These are phyloP conservation scores for Elsinoe necatrix DNA, from an alignment of 2,329 filamentous ascomycete species.

Conservation along the genomic window DNA sequence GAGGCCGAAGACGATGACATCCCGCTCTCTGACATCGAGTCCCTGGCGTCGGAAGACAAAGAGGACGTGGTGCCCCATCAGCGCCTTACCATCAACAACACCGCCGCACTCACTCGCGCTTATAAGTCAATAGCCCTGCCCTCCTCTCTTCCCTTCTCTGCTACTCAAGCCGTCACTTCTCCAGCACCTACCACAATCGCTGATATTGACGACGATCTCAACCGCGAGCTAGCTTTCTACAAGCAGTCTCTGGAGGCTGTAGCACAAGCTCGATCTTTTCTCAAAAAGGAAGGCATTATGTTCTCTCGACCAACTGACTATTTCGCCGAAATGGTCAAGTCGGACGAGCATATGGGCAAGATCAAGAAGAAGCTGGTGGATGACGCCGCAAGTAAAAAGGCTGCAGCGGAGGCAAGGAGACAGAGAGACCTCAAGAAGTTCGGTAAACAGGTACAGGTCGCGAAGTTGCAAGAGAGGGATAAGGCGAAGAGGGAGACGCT, in stretches of 20 bases:
- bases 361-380: slow-evolving; percentile 90
- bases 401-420: slow-evolving; percentile 79
- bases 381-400: slow-evolving; percentile 86
- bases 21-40: slow-evolving; percentile 77
- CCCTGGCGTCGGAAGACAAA: slow-evolving; percentile 67
- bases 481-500: slow-evolving; percentile 88
- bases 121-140: slow-evolving; percentile 71
- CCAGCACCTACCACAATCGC: slow-evolving; percentile 61
- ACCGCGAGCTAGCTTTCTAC: slow-evolving; percentile 89
- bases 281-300: slow-evolving; percentile 73
- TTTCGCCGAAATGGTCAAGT: slow-evolving; percentile 99
- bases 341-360: slow-evolving; percentile 95
- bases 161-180: slow-evolving; percentile 70
- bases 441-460: slow-evolving; percentile 94
- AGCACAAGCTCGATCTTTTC: slow-evolving; percentile 58
- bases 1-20: slow-evolving; percentile 80
- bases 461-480: slow-evolving; percentile 86
- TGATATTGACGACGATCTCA: slow-evolving; percentile 84
- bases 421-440: slow-evolving; percentile 97
- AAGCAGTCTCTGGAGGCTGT: slow-evolving; percentile 77
- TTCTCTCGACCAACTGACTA: slow-evolving; percentile 90
- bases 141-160: slow-evolving; percentile 65
- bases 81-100: slow-evolving; percentile 96
- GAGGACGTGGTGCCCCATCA: slow-evolving; percentile 85
- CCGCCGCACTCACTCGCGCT: slow-evolving; percentile 69